Percentiles rank a stretch among this genome's conserved stretches.
Evolutionary conservation across 208 protist species (phyloP).

Genomic region (Angomonas deanei): DNA sequence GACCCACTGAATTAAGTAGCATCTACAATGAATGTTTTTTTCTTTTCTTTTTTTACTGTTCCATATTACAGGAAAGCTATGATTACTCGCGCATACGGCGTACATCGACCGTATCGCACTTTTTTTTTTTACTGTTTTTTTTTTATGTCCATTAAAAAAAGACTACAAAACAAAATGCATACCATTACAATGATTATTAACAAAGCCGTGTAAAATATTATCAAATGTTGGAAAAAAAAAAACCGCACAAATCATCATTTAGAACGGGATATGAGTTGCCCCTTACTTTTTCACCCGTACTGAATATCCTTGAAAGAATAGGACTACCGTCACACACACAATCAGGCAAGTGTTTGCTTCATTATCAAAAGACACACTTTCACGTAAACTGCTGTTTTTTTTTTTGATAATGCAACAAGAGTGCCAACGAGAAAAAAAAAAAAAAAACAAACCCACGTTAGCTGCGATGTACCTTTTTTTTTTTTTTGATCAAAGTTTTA

Average conservation of each 20-base stretch:
- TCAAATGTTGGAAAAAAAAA: too few relatives aligned
- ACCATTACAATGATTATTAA: too few relatives aligned
- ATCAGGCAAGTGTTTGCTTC: not conserved
- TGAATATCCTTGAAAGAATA: too few relatives aligned
- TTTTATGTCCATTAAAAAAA: not conserved
- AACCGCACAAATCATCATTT: too few relatives aligned
- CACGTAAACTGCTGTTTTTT: not conserved
- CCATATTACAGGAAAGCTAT: not conserved
- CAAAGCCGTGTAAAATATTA: too few relatives aligned
- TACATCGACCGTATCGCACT: not conserved
- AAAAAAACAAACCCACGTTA: not conserved
- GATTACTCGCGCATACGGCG: not conserved
- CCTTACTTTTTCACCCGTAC: too few relatives aligned
- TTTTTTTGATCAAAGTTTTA: too few relatives aligned
- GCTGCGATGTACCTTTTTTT: too few relatives aligned
- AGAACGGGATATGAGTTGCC: too few relatives aligned
- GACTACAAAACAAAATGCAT: too few relatives aligned
- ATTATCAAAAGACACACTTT: not conserved
- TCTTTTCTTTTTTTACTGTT: constrained; percentile 8
- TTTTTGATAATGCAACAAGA: constrained; percentile 3
- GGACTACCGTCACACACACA: too few relatives aligned
- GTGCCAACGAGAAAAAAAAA: constrained; percentile 6
- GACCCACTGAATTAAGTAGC: too few relatives aligned
- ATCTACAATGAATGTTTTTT: not conserved
- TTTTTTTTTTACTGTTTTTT: constrained; percentile 16